Base-by-base conservation (phyloP, 495 filamentous ascomycete species). In the Neurospora sp. region DNA sequence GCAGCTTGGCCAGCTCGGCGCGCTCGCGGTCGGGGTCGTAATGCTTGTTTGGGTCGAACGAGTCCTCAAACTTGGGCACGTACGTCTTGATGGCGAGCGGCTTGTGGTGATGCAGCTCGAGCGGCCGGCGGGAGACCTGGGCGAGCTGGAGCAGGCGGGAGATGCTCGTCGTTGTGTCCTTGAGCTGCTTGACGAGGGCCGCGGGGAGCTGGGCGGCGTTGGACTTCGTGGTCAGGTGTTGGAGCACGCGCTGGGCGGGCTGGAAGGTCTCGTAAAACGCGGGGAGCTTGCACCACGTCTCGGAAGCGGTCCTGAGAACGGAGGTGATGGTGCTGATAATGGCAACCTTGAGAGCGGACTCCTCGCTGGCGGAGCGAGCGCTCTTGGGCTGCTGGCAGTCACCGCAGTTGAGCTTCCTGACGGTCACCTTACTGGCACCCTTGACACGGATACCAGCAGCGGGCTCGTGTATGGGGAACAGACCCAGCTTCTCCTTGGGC, bases 51-150 rank as follows among this genome's bases (percentile, higher is more conserved):
- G 94, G 96, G 81, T 94, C 94, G 89, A 94, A 99, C 75, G 88
- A 84, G 81, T 97, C 94, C 84, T 99, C 96, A 85, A 98, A 99
- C 83, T 97, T 98, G 77, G 96, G 96, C 35, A 97, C 90, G 66
- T 90, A 90, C 10, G 90, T 89, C 77, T 94, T 93, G 83, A 99
- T 97, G 16, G 96, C 90, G 5, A 96, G 87, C 0, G 94, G 94
- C 0, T 87, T 87, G 86, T 98, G 96, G 84, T 95, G 87, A 84
- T 99, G 96, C 12, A 98, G 89, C 74, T 92, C 87, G 38, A 98
- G 88, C 0, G 94, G 94, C 16, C 92, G 89, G 72, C 94, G 93
- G 66, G 84, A 75, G 48, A 88, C 83, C 37, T 80, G 86, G 9
- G 94, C 86, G 54, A 90, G 81, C 3, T 82, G 70, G 54, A 96